These are phyloP conservation scores for Hamigera avellanea DNA, from an alignment of 495 filamentous ascomycete species.

Conservation along the genomic window DNA sequence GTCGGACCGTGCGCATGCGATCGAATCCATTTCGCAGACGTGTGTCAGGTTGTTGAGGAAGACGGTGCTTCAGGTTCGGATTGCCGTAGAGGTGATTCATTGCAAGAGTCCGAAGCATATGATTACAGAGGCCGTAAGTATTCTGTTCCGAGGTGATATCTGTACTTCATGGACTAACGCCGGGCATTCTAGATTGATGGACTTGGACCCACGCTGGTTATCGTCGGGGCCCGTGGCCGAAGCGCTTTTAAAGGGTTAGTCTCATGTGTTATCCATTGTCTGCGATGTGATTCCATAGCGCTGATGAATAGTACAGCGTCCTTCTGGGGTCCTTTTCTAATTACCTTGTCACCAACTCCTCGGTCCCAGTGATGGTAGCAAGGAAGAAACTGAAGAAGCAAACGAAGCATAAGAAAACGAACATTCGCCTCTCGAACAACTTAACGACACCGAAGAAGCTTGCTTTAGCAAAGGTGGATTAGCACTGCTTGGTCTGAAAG, in stretches of 20 bases:
- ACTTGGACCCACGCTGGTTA: constrained; percentile 82
- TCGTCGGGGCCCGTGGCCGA: constrained; percentile 79
- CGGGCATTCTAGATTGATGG: constrained; percentile 59
- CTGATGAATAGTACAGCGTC: constrained; percentile 42
- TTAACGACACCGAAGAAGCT: constrained; percentile 53
- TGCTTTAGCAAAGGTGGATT: constrained; percentile 56
- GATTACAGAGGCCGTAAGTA: constrained; percentile 63
- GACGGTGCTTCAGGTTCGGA: constrained; percentile 79
- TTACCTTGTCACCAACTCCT: constrained; percentile 90
- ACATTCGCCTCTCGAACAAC: constrained; percentile 60
- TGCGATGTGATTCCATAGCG: too few species aligned
- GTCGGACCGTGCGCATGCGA: constrained; percentile 64
- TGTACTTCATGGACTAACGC: background rate
- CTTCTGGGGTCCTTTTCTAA: constrained; percentile 93
- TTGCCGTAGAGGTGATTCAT: constrained; percentile 92
- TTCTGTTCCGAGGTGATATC: constrained; percentile 2
- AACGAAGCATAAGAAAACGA: constrained; percentile 51
- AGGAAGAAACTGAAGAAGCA: constrained; percentile 68
- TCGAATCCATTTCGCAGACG: constrained; percentile 63
- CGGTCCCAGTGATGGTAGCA: constrained; percentile 91
- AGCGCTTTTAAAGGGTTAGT: constrained; percentile 87
- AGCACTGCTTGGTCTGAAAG: constrained; percentile 3
- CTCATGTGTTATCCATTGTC: background rate
- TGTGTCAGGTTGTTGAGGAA: constrained; percentile 77
- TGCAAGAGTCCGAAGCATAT: constrained; percentile 90